Percentiles rank a stretch among this genome's conserved stretches.
These are phyloP conservation scores for Obelidium mucronatum DNA, from an alignment of 192 early-diverging fungal genomes.

Conservation along the genomic window DNA sequence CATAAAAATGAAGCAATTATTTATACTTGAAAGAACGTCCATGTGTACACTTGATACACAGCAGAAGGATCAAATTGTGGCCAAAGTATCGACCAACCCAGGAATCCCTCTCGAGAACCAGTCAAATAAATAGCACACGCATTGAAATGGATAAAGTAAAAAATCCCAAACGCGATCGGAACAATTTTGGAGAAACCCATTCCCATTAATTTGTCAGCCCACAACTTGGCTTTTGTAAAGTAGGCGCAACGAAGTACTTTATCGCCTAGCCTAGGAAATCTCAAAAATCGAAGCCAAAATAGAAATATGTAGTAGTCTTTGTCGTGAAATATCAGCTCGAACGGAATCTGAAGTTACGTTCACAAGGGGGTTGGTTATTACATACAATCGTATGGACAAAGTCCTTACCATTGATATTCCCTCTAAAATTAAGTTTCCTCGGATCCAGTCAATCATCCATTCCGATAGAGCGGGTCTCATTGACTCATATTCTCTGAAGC, in stretches of 20 bases:
- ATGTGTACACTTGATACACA: slow-evolving; percentile 41
- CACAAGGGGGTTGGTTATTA: neutral
- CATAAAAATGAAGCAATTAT: too few relatives aligned
- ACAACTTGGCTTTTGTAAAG: slow-evolving; percentile 5
- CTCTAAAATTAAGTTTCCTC: neutral
- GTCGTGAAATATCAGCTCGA: slow-evolving; percentile 38
- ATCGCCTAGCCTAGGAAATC: slow-evolving; percentile 16
- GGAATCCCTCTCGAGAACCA: slow-evolving; percentile 23
- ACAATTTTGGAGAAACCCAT: slow-evolving; percentile 38
- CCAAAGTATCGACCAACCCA: slow-evolving; percentile 30
- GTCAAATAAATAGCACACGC: slow-evolving; percentile 45
- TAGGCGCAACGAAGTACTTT: slow-evolving; percentile 38
- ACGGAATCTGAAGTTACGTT: slow-evolving; percentile 32
- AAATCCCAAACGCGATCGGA: slow-evolving; percentile 26
- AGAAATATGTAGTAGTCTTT: slow-evolving; percentile 28
- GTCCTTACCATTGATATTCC: neutral
- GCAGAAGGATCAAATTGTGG: slow-evolving; percentile 10
- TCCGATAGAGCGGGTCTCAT: neutral
- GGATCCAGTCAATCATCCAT: neutral
- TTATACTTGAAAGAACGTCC: slow-evolving; percentile 34
- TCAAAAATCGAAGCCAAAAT: slow-evolving; percentile 35
- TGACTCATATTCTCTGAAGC: slow-evolving; percentile 20
- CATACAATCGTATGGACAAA: too few relatives aligned
- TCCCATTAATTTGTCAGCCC: slow-evolving; percentile 28
- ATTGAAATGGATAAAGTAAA: slow-evolving; percentile 46